These are phyloP conservation scores for Phallus indusiatus DNA, from an alignment of 768 basidiomycete species.

Conservation along the genomic window DNA sequence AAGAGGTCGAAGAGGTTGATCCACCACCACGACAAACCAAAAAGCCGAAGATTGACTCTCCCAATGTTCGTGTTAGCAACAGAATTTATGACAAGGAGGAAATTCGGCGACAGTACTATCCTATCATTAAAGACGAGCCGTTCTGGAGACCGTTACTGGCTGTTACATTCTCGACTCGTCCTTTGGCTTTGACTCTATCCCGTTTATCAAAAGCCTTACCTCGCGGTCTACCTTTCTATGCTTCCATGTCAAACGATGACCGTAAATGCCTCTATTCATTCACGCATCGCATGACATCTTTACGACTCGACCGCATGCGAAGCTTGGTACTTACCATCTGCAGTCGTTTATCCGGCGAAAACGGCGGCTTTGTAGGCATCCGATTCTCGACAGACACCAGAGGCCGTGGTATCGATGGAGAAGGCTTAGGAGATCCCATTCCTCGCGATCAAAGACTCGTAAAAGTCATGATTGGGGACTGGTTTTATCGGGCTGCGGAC, in stretches of 20 bases:
- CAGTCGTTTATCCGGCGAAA: conserved; percentile 20
- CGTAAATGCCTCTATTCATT: conserved; percentile 26
- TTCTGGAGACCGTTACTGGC: conserved; percentile 33
- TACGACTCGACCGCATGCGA: conserved; percentile 27
- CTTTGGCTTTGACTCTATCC: conserved; percentile 26
- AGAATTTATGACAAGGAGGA: too few relatives aligned
- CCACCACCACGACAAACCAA: too few relatives aligned
- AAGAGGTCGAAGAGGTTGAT: too few relatives aligned
- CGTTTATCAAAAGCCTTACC: conserved; percentile 24
- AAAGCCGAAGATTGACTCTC: too few relatives aligned
- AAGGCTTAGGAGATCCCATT: conserved; percentile 25
- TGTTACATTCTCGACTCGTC: conserved; percentile 33
- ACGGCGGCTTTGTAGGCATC: too few relatives aligned
- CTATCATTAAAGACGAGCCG: conserved; percentile 20
- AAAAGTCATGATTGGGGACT: conserved; percentile 28
- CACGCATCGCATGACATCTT: conserved; percentile 23
- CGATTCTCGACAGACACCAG: too few relatives aligned
- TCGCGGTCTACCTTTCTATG: conserved; percentile 29
- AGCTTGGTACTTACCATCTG: conserved; percentile 22
- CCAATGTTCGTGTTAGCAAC: too few relatives aligned
- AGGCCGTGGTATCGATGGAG: conserved; percentile 28
- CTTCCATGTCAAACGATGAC: conserved; percentile 23
- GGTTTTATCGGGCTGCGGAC: conserved; percentile 22
- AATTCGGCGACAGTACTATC: conserved; percentile 22
- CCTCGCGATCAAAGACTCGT: conserved; percentile 22